Conservation (phyloP, 106 monocot genomes). For the Posidonia australis region DNA sequence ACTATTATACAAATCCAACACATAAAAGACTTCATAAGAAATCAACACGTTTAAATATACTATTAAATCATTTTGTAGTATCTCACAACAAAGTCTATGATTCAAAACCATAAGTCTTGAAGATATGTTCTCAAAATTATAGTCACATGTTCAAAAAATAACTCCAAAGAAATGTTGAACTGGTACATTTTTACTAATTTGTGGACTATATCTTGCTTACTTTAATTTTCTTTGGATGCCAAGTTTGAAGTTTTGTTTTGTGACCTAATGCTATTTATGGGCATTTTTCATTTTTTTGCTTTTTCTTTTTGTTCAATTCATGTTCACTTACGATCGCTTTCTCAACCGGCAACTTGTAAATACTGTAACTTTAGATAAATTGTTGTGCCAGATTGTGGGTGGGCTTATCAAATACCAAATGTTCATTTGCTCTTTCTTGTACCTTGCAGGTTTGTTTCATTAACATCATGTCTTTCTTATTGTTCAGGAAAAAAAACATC, state of each 20-base stretch:
- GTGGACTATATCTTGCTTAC: not conserved
- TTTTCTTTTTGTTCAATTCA: slow-evolving; percentile 19
- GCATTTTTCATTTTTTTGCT: not conserved
- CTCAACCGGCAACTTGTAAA: slow-evolving; percentile 88
- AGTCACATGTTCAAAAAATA: no score
- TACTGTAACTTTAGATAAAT: slow-evolving; percentile 75
- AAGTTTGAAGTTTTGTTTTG: not conserved
- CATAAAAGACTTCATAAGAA: no score
- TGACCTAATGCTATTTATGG: not conserved
- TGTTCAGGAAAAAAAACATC: no score
- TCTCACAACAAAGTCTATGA: no score
- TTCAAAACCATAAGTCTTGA: no score
- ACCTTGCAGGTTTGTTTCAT: slow-evolving; percentile 62
- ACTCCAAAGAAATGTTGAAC: no score
- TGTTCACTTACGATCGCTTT: slow-evolving; percentile 88
- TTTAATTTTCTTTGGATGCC: slow-evolving; percentile 3
- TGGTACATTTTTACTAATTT: slow-evolving; percentile 33
- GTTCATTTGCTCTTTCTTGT: slow-evolving; percentile 94
- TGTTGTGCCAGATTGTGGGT: slow-evolving; percentile 74
- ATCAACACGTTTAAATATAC: no score
- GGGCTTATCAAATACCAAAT: slow-evolving; percentile 95
- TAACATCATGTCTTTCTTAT: no score
- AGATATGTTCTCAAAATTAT: no score
- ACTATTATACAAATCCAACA: no score
- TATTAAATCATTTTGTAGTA: no score